These are phyloP conservation scores for Pseudocercospora fijiensis DNA, from an alignment of 2,329 filamentous ascomycete genomes.

Conservation along the genomic window DNA sequence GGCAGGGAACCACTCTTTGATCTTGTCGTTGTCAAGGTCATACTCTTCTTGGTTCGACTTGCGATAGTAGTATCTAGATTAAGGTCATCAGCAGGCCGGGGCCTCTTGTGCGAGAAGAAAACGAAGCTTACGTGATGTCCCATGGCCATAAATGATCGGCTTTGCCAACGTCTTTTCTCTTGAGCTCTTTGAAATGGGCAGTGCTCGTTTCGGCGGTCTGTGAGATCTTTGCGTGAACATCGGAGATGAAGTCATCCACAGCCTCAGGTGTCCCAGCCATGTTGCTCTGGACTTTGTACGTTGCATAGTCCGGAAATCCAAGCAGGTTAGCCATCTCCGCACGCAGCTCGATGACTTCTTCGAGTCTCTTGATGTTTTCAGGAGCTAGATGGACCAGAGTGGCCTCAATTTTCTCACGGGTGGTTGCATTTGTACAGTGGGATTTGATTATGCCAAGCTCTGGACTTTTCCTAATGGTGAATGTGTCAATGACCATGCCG, in stretches of 20 bases:
- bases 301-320: constrained; percentile 1
- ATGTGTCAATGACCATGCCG: not conserved
- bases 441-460: not conserved
- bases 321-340: not conserved
- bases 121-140: constrained; percentile 67
- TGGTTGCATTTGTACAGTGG: not conserved
- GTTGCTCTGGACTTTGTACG: not conserved
- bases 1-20: constrained; percentile 39
- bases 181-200: not conserved
- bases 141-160: not conserved
- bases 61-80: constrained; percentile 34
- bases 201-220: not conserved
- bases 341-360: not conserved
- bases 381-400: not conserved
- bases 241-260: constrained; percentile 4
- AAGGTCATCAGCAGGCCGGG: constrained; percentile 51
- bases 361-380: not conserved
- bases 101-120: not conserved
- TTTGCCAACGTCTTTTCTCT: constrained; percentile 1
- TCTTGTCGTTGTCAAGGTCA: constrained; percentile 72
- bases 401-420: not conserved
- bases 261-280: not conserved
- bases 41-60: constrained; percentile 72
- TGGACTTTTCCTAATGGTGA: not conserved
- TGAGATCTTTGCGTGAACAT: not conserved